Evolutionary conservation across 805 yeast genomes (phyloP).

Genomic region (Sugiyamaella marilandica): DNA sequence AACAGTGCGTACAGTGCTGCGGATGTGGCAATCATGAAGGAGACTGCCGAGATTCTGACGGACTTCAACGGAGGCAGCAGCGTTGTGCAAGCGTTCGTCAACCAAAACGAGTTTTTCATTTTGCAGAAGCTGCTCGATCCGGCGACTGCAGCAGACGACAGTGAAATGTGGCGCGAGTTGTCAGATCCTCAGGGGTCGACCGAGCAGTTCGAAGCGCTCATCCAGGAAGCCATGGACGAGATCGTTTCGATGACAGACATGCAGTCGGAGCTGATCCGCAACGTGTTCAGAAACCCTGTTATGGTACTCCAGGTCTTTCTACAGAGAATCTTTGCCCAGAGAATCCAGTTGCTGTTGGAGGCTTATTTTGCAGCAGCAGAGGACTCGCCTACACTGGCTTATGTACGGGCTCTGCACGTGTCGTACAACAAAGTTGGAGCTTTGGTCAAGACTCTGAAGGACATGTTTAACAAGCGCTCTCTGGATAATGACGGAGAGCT

Average conservation of each 20-base stretch:
- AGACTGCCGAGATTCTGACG: slow-evolving; percentile 63
- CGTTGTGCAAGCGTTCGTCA: slow-evolving; percentile 76
- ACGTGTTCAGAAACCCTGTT: slow-evolving; percentile 65
- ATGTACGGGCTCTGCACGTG: slow-evolving; percentile 67
- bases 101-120: slow-evolving; percentile 68
- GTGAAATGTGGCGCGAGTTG: slow-evolving; percentile 50
- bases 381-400: slow-evolving; percentile 56
- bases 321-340: slow-evolving; percentile 72
- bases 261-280: slow-evolving; percentile 67
- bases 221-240: slow-evolving; percentile 51
- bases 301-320: slow-evolving; percentile 65
- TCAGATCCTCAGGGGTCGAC: slow-evolving; percentile 53
- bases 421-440: slow-evolving; percentile 55
- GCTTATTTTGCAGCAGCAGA: slow-evolving; percentile 58
- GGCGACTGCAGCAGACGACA: slow-evolving; percentile 28
- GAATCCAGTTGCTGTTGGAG: slow-evolving; percentile 44
- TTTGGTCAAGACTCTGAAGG: slow-evolving; percentile 61
- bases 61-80: slow-evolving; percentile 82
- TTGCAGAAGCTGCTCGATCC: slow-evolving; percentile 37
- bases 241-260: slow-evolving; percentile 56
- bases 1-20: slow-evolving; percentile 67
- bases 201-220: slow-evolving; percentile 46
- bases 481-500: slow-evolving; percentile 40
- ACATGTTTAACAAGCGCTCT: slow-evolving; percentile 40
- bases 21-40: slow-evolving; percentile 67